Evolutionary conservation across 305 asterid genomes (phyloP), one percentile per base, ranked within the genome.

Genomic region (Fraxinus nigra): DNA sequence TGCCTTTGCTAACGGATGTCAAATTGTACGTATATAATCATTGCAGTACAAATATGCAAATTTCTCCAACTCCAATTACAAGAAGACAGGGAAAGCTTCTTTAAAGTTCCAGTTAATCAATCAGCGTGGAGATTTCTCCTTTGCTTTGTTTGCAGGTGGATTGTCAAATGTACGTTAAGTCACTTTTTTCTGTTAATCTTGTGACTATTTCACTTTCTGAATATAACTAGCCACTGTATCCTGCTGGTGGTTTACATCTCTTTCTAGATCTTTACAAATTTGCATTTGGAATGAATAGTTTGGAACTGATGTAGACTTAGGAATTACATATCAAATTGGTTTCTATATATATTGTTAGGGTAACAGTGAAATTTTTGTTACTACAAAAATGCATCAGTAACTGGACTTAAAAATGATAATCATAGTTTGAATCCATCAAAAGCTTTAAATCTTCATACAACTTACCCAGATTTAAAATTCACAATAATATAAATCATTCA

Each of bases 81-180:
- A 79, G 30, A 88, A 87, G 83, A 89, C 89, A 0, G 98, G 99
- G 75, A 93, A 88, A 80, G 84, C 94, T 77, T 91, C 93, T 13
- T n/a, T 95, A 81, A 89, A 82, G 87, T 86, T 95, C 83, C 94
- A 84, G 85, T 75, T 95, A 40, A 94, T 95, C 88, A 95, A 95
- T 84, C 99, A 95, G 89, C 85, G 98, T 3, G 91, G 93, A 67
- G 98, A 95, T 91, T 95, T 92, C 91, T 91, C 99, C 59, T 92
- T 94, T 79, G 97, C 91, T 6, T 89, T 95, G 87, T 95, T 95
- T 87, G 82, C 94, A 69, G 97, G 97, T 30, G 99, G 99, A 67
- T 85, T 95, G 70, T 87, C 92, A 78, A 90, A 88, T 82, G 99
- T 94, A 85, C 75, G 93, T 80, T 65, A 77, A 72, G 43, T 78